Conservation (phyloP, 2,329 filamentous ascomycete species). For the Delphinella strobiligena region DNA sequence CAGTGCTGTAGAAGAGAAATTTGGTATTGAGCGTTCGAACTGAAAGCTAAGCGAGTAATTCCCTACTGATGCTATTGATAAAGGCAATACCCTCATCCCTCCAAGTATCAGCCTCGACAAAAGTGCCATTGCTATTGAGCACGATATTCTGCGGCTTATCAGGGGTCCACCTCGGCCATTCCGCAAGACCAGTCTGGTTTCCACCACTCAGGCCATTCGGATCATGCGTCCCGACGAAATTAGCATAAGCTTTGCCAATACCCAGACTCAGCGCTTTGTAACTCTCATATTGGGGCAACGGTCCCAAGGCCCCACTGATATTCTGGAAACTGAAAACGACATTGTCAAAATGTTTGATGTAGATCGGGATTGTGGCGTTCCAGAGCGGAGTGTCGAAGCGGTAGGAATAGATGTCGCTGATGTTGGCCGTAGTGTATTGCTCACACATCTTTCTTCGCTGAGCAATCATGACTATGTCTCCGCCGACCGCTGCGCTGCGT, state of each 20-base stretch:
- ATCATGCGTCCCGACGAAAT: conserved; percentile 32
- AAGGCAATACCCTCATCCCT: conserved; percentile 35
- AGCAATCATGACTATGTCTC: conserved; percentile 38
- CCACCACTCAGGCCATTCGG: conserved; percentile 26
- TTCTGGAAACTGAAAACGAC: conserved; percentile 42
- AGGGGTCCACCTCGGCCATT: conserved; percentile 32
- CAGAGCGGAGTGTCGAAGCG: conserved; percentile 38
- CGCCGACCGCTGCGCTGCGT: conserved; percentile 33
- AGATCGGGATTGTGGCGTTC: conserved; percentile 28
- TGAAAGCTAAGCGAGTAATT: conserved; percentile 9
- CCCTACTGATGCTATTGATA: conserved; percentile 26
- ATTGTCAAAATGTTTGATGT: conserved; percentile 37
- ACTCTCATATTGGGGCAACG: conserved; percentile 27
- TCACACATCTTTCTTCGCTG: conserved; percentile 35
- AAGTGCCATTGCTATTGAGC: conserved; percentile 31
- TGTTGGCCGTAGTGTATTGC: conserved; percentile 22
- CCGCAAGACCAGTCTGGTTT: conserved; percentile 19
- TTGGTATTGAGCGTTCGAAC: too few relatives aligned
- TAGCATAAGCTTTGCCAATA: conserved; percentile 31
- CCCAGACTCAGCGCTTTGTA: conserved; percentile 24
- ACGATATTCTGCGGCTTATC: conserved; percentile 33
- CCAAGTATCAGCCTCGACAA: conserved; percentile 37
- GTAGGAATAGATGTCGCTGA: conserved; percentile 36
- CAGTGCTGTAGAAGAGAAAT: too few relatives aligned
- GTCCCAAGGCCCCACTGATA: conserved; percentile 34